phyloP scores from a whole-genome alignment of 441 rosid genomes.

The Syzygium malaccense region DNA sequence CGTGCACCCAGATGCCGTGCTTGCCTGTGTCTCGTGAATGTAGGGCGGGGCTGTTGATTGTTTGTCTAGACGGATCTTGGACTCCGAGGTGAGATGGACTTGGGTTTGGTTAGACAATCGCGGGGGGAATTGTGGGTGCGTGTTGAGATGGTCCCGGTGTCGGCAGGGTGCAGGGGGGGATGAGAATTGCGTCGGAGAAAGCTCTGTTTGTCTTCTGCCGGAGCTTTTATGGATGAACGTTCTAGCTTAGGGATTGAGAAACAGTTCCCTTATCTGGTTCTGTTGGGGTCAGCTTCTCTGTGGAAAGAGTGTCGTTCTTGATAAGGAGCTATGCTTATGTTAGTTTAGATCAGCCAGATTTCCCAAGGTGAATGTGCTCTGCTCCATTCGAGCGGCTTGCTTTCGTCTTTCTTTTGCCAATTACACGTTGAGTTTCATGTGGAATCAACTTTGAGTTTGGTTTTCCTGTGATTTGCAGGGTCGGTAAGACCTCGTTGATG shows the following conservation, averaged over 20 bases:
- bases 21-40: neutral
- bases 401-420: neutral
- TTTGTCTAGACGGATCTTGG: neutral
- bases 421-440: neutral
- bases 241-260: neutral
- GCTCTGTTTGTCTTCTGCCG: neutral
- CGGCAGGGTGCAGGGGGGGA: neutral
- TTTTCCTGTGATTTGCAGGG: conserved; percentile 37
- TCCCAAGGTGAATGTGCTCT: neutral
- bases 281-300: neutral
- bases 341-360: neutral
- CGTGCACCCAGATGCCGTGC: neutral
- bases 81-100: neutral
- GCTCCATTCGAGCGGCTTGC: neutral
- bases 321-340: neutral
- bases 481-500: conserved; percentile 82
- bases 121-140: neutral
- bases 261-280: neutral
- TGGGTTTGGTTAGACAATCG: neutral
- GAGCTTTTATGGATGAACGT: neutral
- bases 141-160: neutral
- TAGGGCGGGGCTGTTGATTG: neutral
- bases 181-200: neutral
- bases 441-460: neutral
- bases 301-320: neutral